phyloP scores from a whole-genome alignment of 2,329 filamentous ascomycete species.

The Botryotinia calthae region DNA sequence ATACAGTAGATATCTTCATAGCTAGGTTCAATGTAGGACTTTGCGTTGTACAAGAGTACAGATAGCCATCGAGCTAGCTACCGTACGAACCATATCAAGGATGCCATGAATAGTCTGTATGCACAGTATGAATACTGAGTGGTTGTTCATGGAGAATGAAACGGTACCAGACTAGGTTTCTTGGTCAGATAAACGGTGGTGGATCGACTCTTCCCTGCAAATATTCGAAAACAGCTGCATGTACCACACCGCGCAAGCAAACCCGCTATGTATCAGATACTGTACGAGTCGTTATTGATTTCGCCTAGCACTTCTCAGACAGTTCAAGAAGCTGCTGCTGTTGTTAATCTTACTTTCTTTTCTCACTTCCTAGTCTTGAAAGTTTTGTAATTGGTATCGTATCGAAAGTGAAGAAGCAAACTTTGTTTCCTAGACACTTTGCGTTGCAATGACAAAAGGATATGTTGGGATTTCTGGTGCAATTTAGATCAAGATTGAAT shows the following conservation, averaged over 20 bases:
- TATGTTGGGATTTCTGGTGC: no score
- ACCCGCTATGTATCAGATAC: background rate
- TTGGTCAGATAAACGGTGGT: background rate
- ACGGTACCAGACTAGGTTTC: background rate
- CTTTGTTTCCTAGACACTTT: background rate
- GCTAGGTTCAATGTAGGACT: slow-evolving; percentile 11
- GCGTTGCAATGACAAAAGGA: background rate
- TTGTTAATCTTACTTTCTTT: background rate
- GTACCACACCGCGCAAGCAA: background rate
- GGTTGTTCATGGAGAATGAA: background rate
- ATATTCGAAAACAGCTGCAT: background rate
- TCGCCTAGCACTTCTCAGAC: background rate
- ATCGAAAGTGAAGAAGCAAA: background rate
- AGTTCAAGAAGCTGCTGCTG: background rate
- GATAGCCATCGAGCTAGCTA: background rate
- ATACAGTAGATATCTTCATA: background rate
- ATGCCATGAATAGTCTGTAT: background rate
- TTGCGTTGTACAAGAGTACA: slow-evolving; percentile 6
- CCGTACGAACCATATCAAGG: background rate
- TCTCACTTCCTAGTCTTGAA: background rate
- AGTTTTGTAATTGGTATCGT: background rate
- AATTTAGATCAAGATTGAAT: no score
- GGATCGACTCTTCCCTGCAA: background rate
- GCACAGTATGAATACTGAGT: background rate
- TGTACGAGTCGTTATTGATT: background rate